A percentile compares a stretch with the other conserved stretches of the same genome.
Conservation (phyloP, 306 rosid species). For the Prinsepia uniflora region DNA sequence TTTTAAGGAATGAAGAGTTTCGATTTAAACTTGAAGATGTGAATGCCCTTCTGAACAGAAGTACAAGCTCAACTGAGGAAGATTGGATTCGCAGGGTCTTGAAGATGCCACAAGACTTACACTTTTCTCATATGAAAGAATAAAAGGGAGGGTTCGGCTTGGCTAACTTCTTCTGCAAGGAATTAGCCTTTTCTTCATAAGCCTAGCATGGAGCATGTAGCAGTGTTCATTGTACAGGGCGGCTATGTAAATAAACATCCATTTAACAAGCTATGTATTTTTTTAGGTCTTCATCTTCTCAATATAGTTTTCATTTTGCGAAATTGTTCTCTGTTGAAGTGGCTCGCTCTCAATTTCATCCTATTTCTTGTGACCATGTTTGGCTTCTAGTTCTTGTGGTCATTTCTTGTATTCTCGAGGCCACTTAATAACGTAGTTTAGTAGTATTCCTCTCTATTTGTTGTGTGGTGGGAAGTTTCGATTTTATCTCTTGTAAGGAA, state of each 20-base stretch:
- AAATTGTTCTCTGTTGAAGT: neutral
- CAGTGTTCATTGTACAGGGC: neutral
- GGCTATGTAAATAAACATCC: constrained; percentile 3
- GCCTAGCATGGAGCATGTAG: neutral
- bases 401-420: too few relatives aligned
- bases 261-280: neutral
- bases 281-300: neutral
- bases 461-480: too few relatives aligned
- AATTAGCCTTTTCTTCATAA: neutral
- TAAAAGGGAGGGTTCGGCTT: neutral
- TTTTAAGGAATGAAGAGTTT: neutral
- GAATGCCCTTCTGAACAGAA: too few relatives aligned
- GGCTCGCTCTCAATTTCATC: too few relatives aligned
- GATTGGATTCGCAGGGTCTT: too few relatives aligned
- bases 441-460: too few relatives aligned
- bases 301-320: neutral
- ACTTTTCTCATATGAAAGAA: neutral
- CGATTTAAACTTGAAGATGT: neutral
- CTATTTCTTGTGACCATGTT: too few relatives aligned
- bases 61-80: neutral
- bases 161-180: neutral
- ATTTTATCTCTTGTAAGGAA: too few relatives aligned
- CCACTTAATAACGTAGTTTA: too few relatives aligned
- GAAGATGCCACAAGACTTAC: neutral
- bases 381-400: too few relatives aligned